Percentiles rank a stretch among this genome's conserved stretches.
These are phyloP conservation scores for Cyberlindnera petersonii DNA, from an alignment of 805 yeast genomes.

Conservation along the genomic window DNA sequence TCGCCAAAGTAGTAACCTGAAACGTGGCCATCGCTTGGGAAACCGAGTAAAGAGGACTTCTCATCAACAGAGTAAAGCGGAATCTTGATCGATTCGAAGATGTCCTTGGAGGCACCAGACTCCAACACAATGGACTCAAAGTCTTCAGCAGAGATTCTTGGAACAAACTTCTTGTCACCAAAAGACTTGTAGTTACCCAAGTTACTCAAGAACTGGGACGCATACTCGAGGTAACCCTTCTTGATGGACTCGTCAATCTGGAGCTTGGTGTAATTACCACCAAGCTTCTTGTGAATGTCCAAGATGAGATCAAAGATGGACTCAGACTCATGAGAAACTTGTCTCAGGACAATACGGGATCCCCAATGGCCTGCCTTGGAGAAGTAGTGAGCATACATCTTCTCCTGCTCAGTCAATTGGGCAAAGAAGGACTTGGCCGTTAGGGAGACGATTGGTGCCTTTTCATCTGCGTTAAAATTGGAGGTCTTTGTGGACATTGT, in stretches of 20 bases:
- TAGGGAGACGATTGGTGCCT: slow-evolving; percentile 68
- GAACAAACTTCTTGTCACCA: slow-evolving; percentile 85
- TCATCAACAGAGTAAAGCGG: slow-evolving; percentile 50
- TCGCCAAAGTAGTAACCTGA: slow-evolving; percentile 68
- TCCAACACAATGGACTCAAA: slow-evolving; percentile 47
- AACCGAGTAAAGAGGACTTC: slow-evolving; percentile 58
- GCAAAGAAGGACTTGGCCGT: slow-evolving; percentile 69
- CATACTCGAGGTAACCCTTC: slow-evolving; percentile 59
- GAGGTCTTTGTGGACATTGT: slow-evolving; percentile 13
- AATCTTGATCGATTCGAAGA: slow-evolving; percentile 37
- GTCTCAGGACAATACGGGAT: slow-evolving; percentile 71
- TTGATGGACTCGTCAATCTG: slow-evolving; percentile 36
- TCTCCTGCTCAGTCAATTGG: slow-evolving; percentile 52
- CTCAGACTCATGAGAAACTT: slow-evolving; percentile 82
- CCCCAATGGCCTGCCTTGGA: slow-evolving; percentile 85
- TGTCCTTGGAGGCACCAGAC: slow-evolving; percentile 32
- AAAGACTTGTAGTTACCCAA: slow-evolving; percentile 81
- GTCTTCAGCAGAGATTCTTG: slow-evolving; percentile 46
- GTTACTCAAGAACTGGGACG: slow-evolving; percentile 70
- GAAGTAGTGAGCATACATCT: slow-evolving; percentile 78
- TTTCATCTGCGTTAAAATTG: slow-evolving; percentile 46
- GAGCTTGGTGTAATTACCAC: slow-evolving; percentile 43
- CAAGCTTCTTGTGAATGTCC: slow-evolving; percentile 46
- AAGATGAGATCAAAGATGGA: slow-evolving; percentile 67
- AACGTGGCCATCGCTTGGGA: slow-evolving; percentile 72